These are phyloP conservation scores for Ophiocordyceps sinensis DNA, from an alignment of 2,329 filamentous ascomycete species.

Conservation along the genomic window DNA sequence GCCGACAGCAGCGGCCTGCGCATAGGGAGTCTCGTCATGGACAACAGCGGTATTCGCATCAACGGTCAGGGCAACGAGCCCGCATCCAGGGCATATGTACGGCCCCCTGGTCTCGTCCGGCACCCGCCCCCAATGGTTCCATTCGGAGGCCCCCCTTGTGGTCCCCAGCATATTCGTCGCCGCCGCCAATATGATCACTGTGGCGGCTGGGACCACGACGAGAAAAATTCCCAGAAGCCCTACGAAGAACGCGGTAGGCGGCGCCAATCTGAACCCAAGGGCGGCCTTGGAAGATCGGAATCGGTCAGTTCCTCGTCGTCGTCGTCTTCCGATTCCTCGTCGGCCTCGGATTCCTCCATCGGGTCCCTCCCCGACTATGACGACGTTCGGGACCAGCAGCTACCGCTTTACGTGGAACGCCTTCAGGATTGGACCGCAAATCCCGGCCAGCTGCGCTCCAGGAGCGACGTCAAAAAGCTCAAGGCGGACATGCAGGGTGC, in stretches of 20 bases:
- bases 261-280: conserved; percentile 2
- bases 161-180: neutral
- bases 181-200: neutral
- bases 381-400: conserved; percentile 31
- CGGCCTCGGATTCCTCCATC: conserved; percentile 25
- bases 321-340: conserved; percentile 18
- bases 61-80: neutral
- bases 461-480: conserved; percentile 25
- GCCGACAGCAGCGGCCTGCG: conserved; percentile 30
- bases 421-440: conserved; percentile 34
- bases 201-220: neutral
- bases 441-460: conserved; percentile 34
- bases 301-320: conserved; percentile 18
- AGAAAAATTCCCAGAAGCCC: neutral
- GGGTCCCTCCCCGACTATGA: conserved; percentile 41
- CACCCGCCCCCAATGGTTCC: neutral
- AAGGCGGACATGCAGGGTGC: conserved; percentile 28
- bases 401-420: conserved; percentile 28
- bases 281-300: conserved; percentile 10
- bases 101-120: neutral
- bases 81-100: neutral
- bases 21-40: conserved; percentile 28
- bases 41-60: conserved; percentile 22
- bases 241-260: neutral
- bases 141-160: neutral